A percentile compares a stretch with the other conserved stretches of the same genome.
phyloP scores from a whole-genome alignment of 2,329 filamentous ascomycete genomes.

The Cercospora nicotianae region DNA sequence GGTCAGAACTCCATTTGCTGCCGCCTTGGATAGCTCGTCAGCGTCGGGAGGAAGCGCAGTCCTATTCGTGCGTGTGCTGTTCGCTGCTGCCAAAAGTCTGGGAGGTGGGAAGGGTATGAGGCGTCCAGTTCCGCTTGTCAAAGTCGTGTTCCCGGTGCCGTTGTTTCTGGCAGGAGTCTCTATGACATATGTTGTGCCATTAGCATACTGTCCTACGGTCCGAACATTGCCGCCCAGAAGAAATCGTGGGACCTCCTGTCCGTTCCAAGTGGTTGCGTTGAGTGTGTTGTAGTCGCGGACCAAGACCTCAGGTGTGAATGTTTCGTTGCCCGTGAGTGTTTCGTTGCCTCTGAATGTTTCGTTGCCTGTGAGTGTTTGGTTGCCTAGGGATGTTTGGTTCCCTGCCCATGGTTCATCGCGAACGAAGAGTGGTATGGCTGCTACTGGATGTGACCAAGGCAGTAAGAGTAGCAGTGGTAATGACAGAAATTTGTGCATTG shows the following conservation, averaged over 20 bases:
- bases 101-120: slow-evolving; percentile 1
- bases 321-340: neutral
- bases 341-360: neutral
- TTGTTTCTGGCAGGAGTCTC: neutral
- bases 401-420: neutral
- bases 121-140: slow-evolving; percentile 8
- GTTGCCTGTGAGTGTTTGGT: neutral
- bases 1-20: slow-evolving; percentile 13
- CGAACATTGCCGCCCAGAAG: neutral
- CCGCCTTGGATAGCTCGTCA: neutral
- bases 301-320: slow-evolving; percentile 10
- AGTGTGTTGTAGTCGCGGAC: slow-evolving; percentile 26
- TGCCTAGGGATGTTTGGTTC: neutral
- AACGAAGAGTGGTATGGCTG: neutral
- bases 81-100: neutral
- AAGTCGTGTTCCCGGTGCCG: neutral
- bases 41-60: neutral
- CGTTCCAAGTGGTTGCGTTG: slow-evolving; percentile 24
- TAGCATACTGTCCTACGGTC: neutral
- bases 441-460: neutral
- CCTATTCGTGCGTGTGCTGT: neutral
- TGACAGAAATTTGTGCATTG: slow-evolving; percentile 12
- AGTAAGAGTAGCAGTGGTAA: slow-evolving; percentile 10
- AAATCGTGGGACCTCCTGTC: neutral
- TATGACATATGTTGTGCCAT: neutral